Evolutionary conservation across 495 filamentous ascomycete species (phyloP).

Genomic region (Podospora bellae-mahoneyi): DNA sequence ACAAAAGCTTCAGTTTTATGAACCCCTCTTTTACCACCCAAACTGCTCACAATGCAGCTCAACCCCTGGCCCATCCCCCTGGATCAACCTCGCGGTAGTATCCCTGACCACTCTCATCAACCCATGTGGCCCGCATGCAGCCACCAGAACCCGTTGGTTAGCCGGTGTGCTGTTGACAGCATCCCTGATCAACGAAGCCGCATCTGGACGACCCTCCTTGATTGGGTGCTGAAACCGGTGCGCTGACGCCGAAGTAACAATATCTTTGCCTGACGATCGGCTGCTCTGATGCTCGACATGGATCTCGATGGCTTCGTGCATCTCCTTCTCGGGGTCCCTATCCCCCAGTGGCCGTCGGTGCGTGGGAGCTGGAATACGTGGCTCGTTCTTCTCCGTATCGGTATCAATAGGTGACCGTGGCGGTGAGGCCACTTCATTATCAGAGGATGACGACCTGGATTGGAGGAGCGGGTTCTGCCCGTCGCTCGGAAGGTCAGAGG

Average conservation of each 20-base stretch:
- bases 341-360: constrained; percentile 12
- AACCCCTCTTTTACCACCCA: constrained; percentile 40
- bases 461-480: not conserved
- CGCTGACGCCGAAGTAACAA: constrained; percentile 10
- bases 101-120: constrained; percentile 50
- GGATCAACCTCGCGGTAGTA: constrained; percentile 48
- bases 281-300: constrained; percentile 25
- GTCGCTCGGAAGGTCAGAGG: constrained; percentile 8
- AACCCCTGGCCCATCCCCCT: constrained; percentile 46
- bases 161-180: constrained; percentile 39
- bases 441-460: constrained; percentile 22
- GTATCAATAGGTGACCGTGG: constrained; percentile 20
- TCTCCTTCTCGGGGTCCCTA: constrained; percentile 24
- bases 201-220: constrained; percentile 41
- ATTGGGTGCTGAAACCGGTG: constrained; percentile 26
- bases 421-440: constrained; percentile 15
- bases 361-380: constrained; percentile 10
- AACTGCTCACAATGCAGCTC: constrained; percentile 57
- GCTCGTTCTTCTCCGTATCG: constrained; percentile 26
- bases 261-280: constrained; percentile 13
- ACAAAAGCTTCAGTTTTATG: not conserved
- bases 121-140: constrained; percentile 50
- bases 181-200: constrained; percentile 38
- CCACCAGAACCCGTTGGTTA: constrained; percentile 47
- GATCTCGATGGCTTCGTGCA: constrained; percentile 22